phyloP scores from a whole-genome alignment of 805 yeast species.

The Sugiyamaella lignohabitans region DNA sequence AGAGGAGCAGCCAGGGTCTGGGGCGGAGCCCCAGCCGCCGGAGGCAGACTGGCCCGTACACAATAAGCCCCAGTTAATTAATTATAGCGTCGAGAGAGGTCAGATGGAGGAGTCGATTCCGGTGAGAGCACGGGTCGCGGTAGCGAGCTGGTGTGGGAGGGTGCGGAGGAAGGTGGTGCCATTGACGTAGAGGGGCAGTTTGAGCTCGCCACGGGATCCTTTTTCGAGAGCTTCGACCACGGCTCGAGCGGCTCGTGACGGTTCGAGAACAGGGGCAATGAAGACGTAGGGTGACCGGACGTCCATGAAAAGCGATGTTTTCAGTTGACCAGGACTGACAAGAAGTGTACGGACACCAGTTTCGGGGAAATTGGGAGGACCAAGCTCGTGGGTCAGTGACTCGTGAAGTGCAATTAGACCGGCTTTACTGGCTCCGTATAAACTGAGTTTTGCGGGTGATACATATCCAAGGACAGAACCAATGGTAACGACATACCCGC shows the following conservation, averaged over 20 bases:
- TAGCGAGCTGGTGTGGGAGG: slow-evolving; percentile 64
- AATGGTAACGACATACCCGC: slow-evolving; percentile 76
- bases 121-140: slow-evolving; percentile 47
- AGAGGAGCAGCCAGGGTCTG: neutral
- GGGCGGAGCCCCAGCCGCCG: neutral
- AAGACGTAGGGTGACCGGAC: slow-evolving; percentile 67
- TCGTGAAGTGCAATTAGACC: slow-evolving; percentile 83
- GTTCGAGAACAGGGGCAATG: slow-evolving; percentile 79
- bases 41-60: too few species aligned
- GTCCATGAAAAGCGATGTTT: slow-evolving; percentile 65
- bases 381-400: slow-evolving; percentile 64
- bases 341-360: slow-evolving; percentile 51
- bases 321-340: slow-evolving; percentile 82
- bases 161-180: slow-evolving; percentile 65
- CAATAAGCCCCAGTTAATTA: too few species aligned
- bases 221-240: slow-evolving; percentile 50
- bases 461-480: slow-evolving; percentile 81
- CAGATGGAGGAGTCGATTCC: slow-evolving; percentile 51
- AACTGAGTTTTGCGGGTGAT: slow-evolving; percentile 70
- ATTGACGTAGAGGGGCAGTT: slow-evolving; percentile 69
- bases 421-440: slow-evolving; percentile 87
- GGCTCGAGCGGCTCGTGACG: slow-evolving; percentile 53
- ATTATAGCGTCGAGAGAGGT: too few species aligned
- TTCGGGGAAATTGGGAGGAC: slow-evolving; percentile 38
- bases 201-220: slow-evolving; percentile 65